phyloP scores from a whole-genome alignment of 306 rosid species.

The Casuarina glauca region DNA sequence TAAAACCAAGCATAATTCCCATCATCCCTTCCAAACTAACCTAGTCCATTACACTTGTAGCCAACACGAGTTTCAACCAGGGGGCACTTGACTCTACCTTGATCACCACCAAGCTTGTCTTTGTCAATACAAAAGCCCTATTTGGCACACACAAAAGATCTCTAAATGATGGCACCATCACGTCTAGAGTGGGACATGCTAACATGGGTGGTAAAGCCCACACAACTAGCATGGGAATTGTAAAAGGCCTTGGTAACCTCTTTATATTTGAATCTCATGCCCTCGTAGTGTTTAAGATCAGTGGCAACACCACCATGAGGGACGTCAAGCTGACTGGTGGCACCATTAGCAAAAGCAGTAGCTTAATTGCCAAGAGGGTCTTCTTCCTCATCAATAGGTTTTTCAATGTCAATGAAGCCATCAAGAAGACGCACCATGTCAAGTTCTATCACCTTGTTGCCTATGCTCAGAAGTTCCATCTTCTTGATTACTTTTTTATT shows the following conservation, averaged over 20 bases:
- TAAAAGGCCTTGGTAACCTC: slow-evolving; percentile 59
- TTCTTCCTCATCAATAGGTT: slow-evolving; percentile 34
- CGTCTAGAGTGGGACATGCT: slow-evolving; percentile 58
- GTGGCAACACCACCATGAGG: slow-evolving; percentile 38
- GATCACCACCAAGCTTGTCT: slow-evolving; percentile 30
- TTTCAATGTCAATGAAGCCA: slow-evolving; percentile 40
- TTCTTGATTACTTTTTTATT: slow-evolving; percentile 30
- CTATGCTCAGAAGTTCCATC: slow-evolving; percentile 43
- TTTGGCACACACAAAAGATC: slow-evolving; percentile 59
- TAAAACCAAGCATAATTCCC: no score
- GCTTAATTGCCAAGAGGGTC: slow-evolving; percentile 27
- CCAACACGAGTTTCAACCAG: slow-evolving; percentile 50
- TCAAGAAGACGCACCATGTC: slow-evolving; percentile 50
- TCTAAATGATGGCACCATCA: slow-evolving; percentile 59
- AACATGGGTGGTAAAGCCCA: slow-evolving; percentile 52
- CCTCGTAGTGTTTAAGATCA: slow-evolving; percentile 43
- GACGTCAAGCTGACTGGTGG: slow-evolving; percentile 15
- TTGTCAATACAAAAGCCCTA: slow-evolving; percentile 55
- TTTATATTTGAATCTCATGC: slow-evolving; percentile 58
- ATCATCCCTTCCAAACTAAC: no score
- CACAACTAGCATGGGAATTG: slow-evolving; percentile 56
- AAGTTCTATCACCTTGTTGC: slow-evolving; percentile 44
- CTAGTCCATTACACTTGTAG: neutral
- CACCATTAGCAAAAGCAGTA: slow-evolving; percentile 1
- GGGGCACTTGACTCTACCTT: slow-evolving; percentile 45